Evolutionary conservation across 768 basidiomycete species (phyloP), one percentile per base, ranked within the genome.

Genomic region (Amanita rubescens): DNA sequence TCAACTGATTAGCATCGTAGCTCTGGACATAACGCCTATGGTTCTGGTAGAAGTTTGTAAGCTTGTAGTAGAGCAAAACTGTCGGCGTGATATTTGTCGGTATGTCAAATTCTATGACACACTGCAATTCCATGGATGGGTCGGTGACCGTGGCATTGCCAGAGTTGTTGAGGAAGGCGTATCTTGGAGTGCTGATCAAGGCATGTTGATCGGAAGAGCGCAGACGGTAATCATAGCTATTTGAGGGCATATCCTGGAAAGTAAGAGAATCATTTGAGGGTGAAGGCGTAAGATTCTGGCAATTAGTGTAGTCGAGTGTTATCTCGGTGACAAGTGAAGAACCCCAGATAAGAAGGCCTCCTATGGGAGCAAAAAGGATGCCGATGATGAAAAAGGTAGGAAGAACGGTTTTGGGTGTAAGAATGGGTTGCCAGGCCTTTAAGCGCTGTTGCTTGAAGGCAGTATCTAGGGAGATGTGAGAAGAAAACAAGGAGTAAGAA

Each of bases 371-470:
- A 66, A 99, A 99, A 58, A 98, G 71, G 60, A 99, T 76, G 42
- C 91, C 96, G 61, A 98, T 84, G 64, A 97, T 82, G 70, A 99
- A 94, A 43, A 99, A 80, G 0, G 94, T 95, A 3, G 96, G 96
- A 14, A 99, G 80, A 19, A 99, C 96, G 1, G 94, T 96, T 70
- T 94, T 94, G 4, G 96, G 96, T 4, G 94, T 97, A 44, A 98
- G 79, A 66, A 99, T 98, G 8, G 96, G 96, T 77, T 99, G 96
- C 96, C 96, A 99, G 64, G 96, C 96, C 75, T 97, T 98, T 65
- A 99, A 81, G 53, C 96, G 88, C 70, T 99, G 96, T 69, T 99
- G 96, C 73, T 96, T 98, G 81, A 96, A 97, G 37, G 94, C 95
- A 55, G 94, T 97, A 71, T 97, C 93, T 96, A 68, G 22, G 51